phyloP scores from a whole-genome alignment of 305 asterid genomes.

The Solanum aculeatissimum region DNA sequence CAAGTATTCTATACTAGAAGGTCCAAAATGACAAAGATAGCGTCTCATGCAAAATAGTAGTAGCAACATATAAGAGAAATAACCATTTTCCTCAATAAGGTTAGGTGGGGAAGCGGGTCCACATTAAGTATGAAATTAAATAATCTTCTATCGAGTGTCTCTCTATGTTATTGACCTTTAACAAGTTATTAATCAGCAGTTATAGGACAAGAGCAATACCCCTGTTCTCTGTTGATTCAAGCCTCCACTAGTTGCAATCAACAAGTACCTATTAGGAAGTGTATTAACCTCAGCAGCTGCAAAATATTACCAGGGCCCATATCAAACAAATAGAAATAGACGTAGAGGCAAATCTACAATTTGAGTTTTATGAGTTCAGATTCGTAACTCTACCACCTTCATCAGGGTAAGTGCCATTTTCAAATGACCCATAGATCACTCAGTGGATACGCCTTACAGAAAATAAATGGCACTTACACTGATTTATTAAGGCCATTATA shows the following conservation, averaged over 20 bases:
- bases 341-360: background rate
- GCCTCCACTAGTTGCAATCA: constrained; percentile 78
- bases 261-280: constrained; percentile 30
- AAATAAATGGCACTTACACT: background rate
- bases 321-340: background rate
- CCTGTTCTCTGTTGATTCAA: constrained; percentile 82
- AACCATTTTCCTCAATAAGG: background rate
- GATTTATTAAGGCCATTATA: background rate
- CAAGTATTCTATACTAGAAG: background rate
- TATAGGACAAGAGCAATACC: constrained; percentile 14
- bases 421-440: background rate
- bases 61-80: background rate
- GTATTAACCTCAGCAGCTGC: constrained; percentile 37
- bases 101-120: background rate
- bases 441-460: background rate
- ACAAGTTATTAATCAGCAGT: background rate
- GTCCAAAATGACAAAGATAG: background rate
- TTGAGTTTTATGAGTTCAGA: background rate
- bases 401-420: background rate
- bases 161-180: background rate
- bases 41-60: background rate
- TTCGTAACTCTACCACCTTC: background rate
- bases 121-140: background rate
- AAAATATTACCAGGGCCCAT: background rate
- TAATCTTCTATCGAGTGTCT: background rate